phyloP scores from a whole-genome alignment of 352 stramenopile species.

The Pythium rishiriense region DNA sequence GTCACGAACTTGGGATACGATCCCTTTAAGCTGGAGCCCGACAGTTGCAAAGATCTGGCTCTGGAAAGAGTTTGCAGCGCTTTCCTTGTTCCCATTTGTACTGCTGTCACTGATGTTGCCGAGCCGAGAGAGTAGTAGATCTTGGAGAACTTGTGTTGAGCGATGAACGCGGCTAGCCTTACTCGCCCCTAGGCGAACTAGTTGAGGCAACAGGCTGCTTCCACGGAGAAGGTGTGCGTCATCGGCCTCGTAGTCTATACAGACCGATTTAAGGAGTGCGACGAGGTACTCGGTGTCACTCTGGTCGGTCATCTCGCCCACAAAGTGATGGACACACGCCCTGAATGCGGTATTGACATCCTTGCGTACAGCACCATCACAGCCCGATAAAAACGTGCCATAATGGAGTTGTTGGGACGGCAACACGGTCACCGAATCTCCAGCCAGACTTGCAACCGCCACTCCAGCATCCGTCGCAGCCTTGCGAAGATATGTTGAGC shows the following conservation, averaged over 20 bases:
- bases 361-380: constrained; percentile 44
- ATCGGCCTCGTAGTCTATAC: constrained; percentile 76
- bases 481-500: constrained; percentile 42
- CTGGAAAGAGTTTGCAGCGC: constrained; percentile 59
- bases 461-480: constrained; percentile 35
- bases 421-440: constrained; percentile 22
- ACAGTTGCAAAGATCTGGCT: constrained; percentile 66
- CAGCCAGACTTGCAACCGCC: constrained; percentile 1
- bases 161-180: constrained; percentile 43
- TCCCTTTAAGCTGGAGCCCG: constrained; percentile 57
- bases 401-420: constrained; percentile 47
- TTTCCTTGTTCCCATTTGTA: constrained; percentile 27
- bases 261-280: constrained; percentile 51
- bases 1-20: constrained; percentile 35
- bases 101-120: constrained; percentile 29
- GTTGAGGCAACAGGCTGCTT: constrained; percentile 51
- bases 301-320: constrained; percentile 11
- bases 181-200: constrained; percentile 56
- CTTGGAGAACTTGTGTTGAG: constrained; percentile 49
- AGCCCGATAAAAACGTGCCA: constrained; percentile 51
- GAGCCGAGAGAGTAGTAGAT: constrained; percentile 66
- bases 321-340: constrained; percentile 39
- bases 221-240: constrained; percentile 73
- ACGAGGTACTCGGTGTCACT: constrained; percentile 27
- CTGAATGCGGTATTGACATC: constrained; percentile 54